phyloP scores from a whole-genome alignment of 1,139 yeast genomes.

The Kurtzmaniella natalensis region DNA sequence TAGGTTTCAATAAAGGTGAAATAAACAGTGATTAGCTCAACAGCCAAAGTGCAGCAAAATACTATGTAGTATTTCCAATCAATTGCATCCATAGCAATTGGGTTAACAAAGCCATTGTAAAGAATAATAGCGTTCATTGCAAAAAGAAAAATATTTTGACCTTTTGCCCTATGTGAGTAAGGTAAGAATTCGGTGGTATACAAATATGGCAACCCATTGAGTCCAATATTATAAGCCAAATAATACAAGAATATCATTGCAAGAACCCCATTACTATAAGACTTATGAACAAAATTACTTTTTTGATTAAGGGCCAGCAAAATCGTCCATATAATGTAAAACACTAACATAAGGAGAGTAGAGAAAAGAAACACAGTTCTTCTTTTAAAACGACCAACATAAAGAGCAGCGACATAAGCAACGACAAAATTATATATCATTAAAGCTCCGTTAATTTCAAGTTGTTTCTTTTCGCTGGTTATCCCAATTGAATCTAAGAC shows the following conservation, averaged over 20 bases:
- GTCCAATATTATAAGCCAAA: slow-evolving; percentile 32
- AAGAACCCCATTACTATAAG: slow-evolving; percentile 40
- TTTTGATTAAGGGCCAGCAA: slow-evolving; percentile 35
- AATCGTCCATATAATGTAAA: slow-evolving; percentile 36
- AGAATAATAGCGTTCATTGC: slow-evolving; percentile 20
- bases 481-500: slow-evolving; percentile 49
- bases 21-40: slow-evolving; percentile 33
- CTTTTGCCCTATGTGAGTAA: slow-evolving; percentile 42
- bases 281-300: slow-evolving; percentile 27
- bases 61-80: slow-evolving; percentile 61
- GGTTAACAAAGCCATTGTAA: slow-evolving; percentile 46
- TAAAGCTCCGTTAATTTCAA: slow-evolving; percentile 43
- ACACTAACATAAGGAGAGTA: slow-evolving; percentile 30
- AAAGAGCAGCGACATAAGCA: slow-evolving; percentile 26
- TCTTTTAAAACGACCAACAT: slow-evolving; percentile 32
- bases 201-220: slow-evolving; percentile 36
- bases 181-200: slow-evolving; percentile 43
- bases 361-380: slow-evolving; percentile 42
- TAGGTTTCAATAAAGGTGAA: slow-evolving; percentile 48
- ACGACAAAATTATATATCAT: slow-evolving; percentile 39
- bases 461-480: slow-evolving; percentile 37
- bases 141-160: slow-evolving; percentile 30
- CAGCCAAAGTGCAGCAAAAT: slow-evolving; percentile 36
- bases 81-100: slow-evolving; percentile 57
- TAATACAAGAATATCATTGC: slow-evolving; percentile 44